Conservation (phyloP, 208 protist species). For the Leishmania lainsoni region DNA sequence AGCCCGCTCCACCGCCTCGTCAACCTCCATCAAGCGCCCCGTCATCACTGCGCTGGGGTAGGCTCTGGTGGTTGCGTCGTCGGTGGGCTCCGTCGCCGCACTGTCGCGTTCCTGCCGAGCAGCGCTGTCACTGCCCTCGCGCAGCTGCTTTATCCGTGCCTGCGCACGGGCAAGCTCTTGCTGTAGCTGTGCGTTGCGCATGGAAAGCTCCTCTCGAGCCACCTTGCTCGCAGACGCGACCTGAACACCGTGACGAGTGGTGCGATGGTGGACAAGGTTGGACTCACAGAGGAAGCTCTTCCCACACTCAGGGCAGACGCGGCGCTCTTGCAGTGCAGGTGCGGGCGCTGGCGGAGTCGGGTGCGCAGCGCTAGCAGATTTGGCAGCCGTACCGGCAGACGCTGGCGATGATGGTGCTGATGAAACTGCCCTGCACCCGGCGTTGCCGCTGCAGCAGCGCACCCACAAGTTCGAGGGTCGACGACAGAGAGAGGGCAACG, state of each 20-base stretch:
- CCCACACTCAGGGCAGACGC: slow-evolving; percentile 72
- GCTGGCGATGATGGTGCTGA: background rate
- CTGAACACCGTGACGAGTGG: slow-evolving; percentile 42
- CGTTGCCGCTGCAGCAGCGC: background rate
- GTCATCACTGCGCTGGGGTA: slow-evolving; percentile 31
- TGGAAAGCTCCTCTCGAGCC: slow-evolving; percentile 21
- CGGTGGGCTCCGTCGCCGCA: background rate
- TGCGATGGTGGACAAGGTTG: slow-evolving; percentile 62
- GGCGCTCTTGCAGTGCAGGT: slow-evolving; percentile 5
- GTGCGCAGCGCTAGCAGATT: background rate
- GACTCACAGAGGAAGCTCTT: slow-evolving; percentile 55
- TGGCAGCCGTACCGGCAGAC: background rate
- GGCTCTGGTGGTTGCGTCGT: slow-evolving; percentile 5
- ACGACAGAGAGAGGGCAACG: background rate
- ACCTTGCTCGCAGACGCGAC: slow-evolving; percentile 35
- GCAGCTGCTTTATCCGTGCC: slow-evolving; percentile 19
- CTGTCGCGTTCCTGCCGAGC: background rate
- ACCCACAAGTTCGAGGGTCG: background rate
- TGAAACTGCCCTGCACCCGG: background rate
- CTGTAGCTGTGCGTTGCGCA: slow-evolving; percentile 33
- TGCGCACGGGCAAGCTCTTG: slow-evolving; percentile 14
- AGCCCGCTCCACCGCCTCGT: background rate
- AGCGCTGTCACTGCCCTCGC: background rate
- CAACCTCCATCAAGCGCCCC: slow-evolving; percentile 31
- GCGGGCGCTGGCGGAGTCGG: background rate